Conservation (phyloP, 192 early-diverging fungal species). For the Pilobolus umbonatus region DNA sequence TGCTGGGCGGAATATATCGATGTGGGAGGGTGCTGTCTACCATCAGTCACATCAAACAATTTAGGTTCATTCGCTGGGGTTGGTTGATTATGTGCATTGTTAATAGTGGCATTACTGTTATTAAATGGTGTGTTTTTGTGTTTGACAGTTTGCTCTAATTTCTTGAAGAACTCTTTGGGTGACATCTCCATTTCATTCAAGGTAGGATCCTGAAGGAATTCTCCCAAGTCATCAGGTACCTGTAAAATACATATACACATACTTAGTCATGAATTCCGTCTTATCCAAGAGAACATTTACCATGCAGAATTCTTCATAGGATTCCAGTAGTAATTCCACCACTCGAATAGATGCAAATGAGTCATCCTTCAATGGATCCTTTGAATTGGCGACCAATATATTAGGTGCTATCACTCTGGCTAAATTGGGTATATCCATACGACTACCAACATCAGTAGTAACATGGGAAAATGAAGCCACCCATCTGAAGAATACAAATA, state of each 20-base stretch:
- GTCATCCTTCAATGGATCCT: conserved; percentile 74
- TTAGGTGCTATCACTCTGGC: conserved; percentile 94
- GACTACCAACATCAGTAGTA: conserved; percentile 70
- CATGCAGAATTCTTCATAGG: conserved; percentile 61
- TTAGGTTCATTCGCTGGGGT: conserved; percentile 8
- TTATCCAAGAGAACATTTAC: conserved; percentile 32
- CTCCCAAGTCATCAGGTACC: conserved; percentile 21
- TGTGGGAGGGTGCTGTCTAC: conserved; percentile 13
- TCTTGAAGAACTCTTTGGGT: conserved; percentile 20
- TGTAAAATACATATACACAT: background rate
- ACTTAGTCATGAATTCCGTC: background rate
- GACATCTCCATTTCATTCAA: conserved; percentile 23
- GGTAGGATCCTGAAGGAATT: conserved; percentile 24
- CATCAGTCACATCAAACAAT: conserved; percentile 17
- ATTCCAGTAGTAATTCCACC: conserved; percentile 59
- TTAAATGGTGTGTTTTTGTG: too few species aligned
- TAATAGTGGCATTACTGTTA: background rate
- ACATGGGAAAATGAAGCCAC: conserved; percentile 77
- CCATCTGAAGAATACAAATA: conserved; percentile 79
- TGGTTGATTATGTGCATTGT: conserved; percentile 1
- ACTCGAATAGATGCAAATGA: conserved; percentile 69
- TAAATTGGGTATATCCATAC: conserved; percentile 90
- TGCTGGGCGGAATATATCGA: conserved; percentile 28
- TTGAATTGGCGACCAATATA: conserved; percentile 80
- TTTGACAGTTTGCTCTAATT: conserved; percentile 20